Percentiles rank a stretch among this genome's conserved stretches.
phyloP scores from a whole-genome alignment of 306 rosid genomes.

The Ormosia emarginata region DNA sequence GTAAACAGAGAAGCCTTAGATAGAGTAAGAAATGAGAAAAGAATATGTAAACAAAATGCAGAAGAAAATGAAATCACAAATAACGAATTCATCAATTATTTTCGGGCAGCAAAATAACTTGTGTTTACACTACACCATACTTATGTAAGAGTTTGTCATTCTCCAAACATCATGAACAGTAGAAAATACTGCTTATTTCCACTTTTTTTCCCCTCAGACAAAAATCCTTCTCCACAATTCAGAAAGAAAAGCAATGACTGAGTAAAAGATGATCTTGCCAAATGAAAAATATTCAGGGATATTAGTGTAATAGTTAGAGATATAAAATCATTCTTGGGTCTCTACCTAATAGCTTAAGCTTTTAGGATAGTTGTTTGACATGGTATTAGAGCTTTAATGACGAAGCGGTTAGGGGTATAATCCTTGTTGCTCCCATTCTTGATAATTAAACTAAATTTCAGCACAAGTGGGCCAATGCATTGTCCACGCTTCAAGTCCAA shows the following conservation, averaged over 20 bases:
- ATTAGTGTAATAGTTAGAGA: not conserved
- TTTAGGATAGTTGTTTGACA: not conserved
- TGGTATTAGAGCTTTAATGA: not conserved
- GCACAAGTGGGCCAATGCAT: not conserved
- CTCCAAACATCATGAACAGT: not conserved
- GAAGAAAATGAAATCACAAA: not conserved
- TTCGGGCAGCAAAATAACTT: not conserved
- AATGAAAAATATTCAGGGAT: not conserved
- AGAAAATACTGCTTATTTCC: not conserved
- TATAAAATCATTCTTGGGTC: not conserved
- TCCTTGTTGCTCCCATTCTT: not conserved
- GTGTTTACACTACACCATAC: not conserved
- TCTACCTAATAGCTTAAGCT: not conserved
- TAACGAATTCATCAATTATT: not conserved
- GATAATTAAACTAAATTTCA: not conserved
- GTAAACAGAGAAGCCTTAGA: not conserved
- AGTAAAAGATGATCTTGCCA: not conserved
- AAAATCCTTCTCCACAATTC: not conserved
- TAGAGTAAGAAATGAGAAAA: not conserved
- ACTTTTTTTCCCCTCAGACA: not conserved
- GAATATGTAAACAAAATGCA: not conserved
- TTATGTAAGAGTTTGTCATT: not conserved
- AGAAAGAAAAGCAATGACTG: not conserved
- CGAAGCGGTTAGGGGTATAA: not conserved
- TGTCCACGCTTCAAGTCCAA: not conserved